Conservation (phyloP, 2,329 filamentous ascomycete species). For the Penicillium sp. region DNA sequence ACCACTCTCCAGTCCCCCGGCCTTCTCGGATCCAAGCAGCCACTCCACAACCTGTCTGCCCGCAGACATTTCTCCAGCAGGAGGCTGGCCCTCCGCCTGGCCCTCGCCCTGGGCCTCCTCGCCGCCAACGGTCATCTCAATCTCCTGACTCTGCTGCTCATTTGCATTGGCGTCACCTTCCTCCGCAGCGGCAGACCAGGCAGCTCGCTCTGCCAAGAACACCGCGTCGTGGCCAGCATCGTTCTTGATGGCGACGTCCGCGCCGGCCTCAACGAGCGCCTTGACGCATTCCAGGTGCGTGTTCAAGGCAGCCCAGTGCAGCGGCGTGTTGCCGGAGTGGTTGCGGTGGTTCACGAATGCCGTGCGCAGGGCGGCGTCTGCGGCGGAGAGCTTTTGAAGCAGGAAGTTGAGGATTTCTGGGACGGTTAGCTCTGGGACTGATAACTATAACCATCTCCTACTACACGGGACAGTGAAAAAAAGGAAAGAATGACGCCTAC, state of each 20-base stretch:
- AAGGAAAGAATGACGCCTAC: conserved; percentile 48
- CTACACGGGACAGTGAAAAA: neutral
- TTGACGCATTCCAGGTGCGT: conserved; percentile 80
- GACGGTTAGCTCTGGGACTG: too few species aligned
- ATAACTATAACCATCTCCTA: neutral
- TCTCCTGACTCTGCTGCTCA: conserved; percentile 23
- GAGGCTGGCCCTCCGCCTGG: conserved; percentile 11
- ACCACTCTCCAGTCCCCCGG: conserved; percentile 33
- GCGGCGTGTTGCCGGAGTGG: conserved; percentile 77
- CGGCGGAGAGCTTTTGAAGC: conserved; percentile 40
- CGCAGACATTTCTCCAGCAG: conserved; percentile 30
- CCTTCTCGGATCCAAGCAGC: conserved; percentile 41
- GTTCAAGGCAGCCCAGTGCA: conserved; percentile 92
- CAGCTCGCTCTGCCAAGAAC: conserved; percentile 68
- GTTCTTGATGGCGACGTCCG: conserved; percentile 75
- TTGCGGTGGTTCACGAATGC: conserved; percentile 59
- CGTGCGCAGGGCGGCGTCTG: conserved; percentile 20
- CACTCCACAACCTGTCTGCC: conserved; percentile 44
- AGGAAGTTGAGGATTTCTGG: conserved; percentile 50
- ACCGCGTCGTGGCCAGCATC: conserved; percentile 77
- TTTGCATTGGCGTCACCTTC: conserved; percentile 26
- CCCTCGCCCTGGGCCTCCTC: conserved; percentile 18
- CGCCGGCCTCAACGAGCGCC: conserved; percentile 70
- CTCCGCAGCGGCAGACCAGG: conserved; percentile 62
- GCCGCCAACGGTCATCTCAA: conserved; percentile 25